Evolutionary conservation across 2,329 filamentous ascomycete genomes (phyloP).

Genomic region (Cryoendolithus antarcticus): DNA sequence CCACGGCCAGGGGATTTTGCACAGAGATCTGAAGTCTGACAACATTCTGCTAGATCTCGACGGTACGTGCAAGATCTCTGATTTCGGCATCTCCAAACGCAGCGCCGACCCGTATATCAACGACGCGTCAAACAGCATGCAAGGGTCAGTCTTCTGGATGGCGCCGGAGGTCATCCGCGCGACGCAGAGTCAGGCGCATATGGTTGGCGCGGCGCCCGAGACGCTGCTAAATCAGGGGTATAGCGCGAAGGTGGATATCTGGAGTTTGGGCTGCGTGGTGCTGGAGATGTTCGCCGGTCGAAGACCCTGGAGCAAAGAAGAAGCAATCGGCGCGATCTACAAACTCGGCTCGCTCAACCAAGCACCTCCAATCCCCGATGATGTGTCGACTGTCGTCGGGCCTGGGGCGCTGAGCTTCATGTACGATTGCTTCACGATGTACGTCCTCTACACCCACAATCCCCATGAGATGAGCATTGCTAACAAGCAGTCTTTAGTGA

Average conservation of each 20-base stretch:
- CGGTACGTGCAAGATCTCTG: constrained; percentile 96
- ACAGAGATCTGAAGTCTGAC: constrained; percentile 93
- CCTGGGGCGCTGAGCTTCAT: constrained; percentile 88
- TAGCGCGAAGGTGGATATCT: constrained; percentile 96
- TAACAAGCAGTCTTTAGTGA: constrained; percentile 44
- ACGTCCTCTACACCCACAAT: constrained; percentile 30
- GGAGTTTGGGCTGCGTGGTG: constrained; percentile 93
- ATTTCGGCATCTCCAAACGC: constrained; percentile 98
- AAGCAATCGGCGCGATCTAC: constrained; percentile 95
- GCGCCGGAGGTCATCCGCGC: constrained; percentile 94
- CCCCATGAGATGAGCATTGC: too few relatives aligned
- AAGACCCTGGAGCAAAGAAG: constrained; percentile 91
- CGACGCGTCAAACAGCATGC: constrained; percentile 94
- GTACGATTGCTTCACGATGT: constrained; percentile 98
- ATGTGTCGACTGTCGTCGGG: constrained; percentile 68
- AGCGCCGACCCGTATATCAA: constrained; percentile 98
- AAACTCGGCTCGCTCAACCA: constrained; percentile 89
- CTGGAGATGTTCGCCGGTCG: constrained; percentile 97
- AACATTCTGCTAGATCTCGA: constrained; percentile 93
- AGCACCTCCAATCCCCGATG: constrained; percentile 87
- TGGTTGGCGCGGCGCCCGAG: constrained; percentile 1
- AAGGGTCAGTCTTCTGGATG: constrained; percentile 99
- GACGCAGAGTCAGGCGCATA: constrained; percentile 46
- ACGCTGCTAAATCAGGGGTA: constrained; percentile 53
- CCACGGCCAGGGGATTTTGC: constrained; percentile 84